phyloP scores from a whole-genome alignment of 352 stramenopile species.

The Chrysophaeum taylorii region DNA sequence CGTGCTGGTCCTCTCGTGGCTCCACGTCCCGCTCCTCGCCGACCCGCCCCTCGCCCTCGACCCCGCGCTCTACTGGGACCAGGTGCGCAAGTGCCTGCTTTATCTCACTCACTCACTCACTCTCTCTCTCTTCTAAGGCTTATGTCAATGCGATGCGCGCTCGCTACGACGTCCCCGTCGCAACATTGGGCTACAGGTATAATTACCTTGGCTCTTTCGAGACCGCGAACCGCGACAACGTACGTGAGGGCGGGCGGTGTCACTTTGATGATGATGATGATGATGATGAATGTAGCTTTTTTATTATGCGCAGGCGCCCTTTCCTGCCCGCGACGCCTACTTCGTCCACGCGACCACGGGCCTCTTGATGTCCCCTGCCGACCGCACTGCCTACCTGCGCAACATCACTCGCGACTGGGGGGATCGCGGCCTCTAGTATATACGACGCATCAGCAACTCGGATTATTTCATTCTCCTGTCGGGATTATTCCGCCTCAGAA shows the following conservation, averaged over 20 bases:
- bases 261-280: too few species aligned
- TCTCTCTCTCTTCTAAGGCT: too few species aligned
- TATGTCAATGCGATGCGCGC: background rate
- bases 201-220: background rate
- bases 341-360: slow-evolving; percentile 4
- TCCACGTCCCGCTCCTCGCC: background rate
- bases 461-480: too few species aligned
- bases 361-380: background rate
- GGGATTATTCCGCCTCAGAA: too few species aligned
- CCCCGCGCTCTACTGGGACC: background rate
- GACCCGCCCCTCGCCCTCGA: background rate
- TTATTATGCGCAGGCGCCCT: background rate
- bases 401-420: background rate
- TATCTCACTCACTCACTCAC: too few species aligned
- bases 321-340: background rate
- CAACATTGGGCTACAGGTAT: background rate
- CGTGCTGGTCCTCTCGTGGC: background rate
- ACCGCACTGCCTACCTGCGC: background rate
- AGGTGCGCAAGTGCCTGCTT: too few species aligned
- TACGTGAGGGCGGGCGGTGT: too few species aligned
- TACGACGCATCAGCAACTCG: too few species aligned
- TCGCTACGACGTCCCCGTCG: background rate
- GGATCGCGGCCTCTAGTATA: background rate
- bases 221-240: background rate
- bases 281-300: too few species aligned